Base-by-base conservation (phyloP, 805 yeast species). In the Saccharomycodes ludwigii region DNA sequence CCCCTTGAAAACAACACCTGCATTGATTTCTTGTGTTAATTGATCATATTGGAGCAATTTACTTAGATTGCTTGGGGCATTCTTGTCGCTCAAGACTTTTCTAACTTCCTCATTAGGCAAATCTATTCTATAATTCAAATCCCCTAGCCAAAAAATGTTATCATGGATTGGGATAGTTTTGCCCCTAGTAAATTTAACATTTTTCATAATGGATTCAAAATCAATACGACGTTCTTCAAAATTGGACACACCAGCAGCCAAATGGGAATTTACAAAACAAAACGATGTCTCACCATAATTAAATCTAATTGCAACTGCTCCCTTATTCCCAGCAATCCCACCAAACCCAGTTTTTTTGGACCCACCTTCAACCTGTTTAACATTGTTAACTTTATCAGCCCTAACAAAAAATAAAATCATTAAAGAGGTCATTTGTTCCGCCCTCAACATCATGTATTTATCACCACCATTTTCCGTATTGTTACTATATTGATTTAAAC, bases 261-360 rank as follows among this genome's bases (percentile, higher is more conserved):
- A 59, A 59, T 91, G 99, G 1, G 93, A 81, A 32, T 91, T 88
- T 18, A 91, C 68, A 48, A 85, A 72, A 40, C 93, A 85, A 47
- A 85, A 77, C 2, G 79, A 65, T 0, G 95, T 78, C 20, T 74
- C 68, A 1, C 91, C 91, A 53, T 69, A 83, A 31, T 78, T 72
- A 56, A 88, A 81, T 38, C 95, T 67, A 11, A 91, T 83, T 0
- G 94, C 95, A 38, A 86, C 93, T 4, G 93, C 95, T 27, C 98
- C 98, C 54, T 88, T 88, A 52, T 91, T 88, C 12, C 96, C 98
- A 0, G 97, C 73, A 60, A 91, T 88, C 27, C 98, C 98, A 23
- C 96, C 95, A 33, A 91, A 61, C 0, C 97, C 98, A 0, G 97
- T 88, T 55, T 88, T 88, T 46, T 86, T 88, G 9, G 81, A 70